phyloP scores from a whole-genome alignment of 352 stramenopile species.

The Pythium monospermum region DNA sequence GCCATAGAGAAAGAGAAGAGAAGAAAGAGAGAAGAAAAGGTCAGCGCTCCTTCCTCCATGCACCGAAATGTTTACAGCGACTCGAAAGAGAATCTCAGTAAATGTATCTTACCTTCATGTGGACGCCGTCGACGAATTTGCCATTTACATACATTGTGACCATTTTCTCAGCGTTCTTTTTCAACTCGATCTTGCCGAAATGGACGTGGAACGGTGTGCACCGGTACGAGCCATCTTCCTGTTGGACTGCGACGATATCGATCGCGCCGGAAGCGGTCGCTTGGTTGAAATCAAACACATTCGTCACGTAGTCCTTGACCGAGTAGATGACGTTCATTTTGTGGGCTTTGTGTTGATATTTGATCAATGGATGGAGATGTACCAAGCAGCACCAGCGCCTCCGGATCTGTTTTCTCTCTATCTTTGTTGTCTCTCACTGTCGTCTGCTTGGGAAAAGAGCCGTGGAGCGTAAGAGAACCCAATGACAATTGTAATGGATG shows the following conservation, averaged over 20 bases:
- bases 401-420: too few relatives aligned
- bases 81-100: background rate
- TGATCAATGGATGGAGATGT: too few relatives aligned
- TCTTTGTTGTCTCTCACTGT: background rate
- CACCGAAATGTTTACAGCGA: background rate
- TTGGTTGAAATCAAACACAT: conserved; percentile 66
- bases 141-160: conserved; percentile 39
- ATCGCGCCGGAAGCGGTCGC: conserved; percentile 64
- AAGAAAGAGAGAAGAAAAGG: background rate
- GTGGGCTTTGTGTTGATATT: background rate
- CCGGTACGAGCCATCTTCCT: conserved; percentile 47
- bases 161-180: conserved; percentile 17
- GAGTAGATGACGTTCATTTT: conserved; percentile 85
- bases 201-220: conserved; percentile 84
- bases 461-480: too few relatives aligned
- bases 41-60: background rate
- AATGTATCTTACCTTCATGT: conserved; percentile 59
- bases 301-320: conserved; percentile 84
- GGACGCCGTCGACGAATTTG: conserved; percentile 35
- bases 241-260: conserved; percentile 79
- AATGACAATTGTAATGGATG: too few relatives aligned
- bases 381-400: too few relatives aligned
- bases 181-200: conserved; percentile 55
- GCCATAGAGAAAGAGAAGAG: background rate
- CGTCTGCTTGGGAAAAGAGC: too few relatives aligned